Base-by-base conservation (phyloP, 768 basidiomycete genomes). In the Lactarius pseudohatsudake region DNA sequence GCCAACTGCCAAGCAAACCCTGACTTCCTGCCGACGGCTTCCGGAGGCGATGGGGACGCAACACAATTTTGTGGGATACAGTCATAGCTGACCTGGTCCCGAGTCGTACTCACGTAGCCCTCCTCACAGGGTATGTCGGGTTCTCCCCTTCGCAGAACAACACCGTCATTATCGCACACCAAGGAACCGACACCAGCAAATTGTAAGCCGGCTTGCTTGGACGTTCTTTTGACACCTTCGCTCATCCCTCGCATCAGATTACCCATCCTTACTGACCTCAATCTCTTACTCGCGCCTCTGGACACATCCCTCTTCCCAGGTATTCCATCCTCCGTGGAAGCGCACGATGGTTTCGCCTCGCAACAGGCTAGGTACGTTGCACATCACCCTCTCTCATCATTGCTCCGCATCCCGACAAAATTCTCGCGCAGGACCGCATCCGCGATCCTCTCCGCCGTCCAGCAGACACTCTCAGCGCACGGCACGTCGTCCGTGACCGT, bases 111-210 rank as follows among this genome's bases (percentile, higher is more conserved):
- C 26, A 45, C 32, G 20, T 13, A 38, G 11, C 38, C 16, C 22
- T 16, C 18, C 41, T 7, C 32, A 26, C 47, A 85, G 84, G 82
- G 84, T 84, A 75, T 63, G 84, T 85, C 34, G 85, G 84, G n/a
- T 85, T 77, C 65, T 81, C 81, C 63, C 79, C 82, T 0, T 72
- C 67, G 0, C 71, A 80, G 30, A 58, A 72, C n/a, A 59, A 72
- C n/a, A 74, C 70, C 0, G 75, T 78, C 55, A 73, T 79, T 40
- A 78, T 79, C 4, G 71, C 75, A 8, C 77, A 80, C 69, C 77
- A 79, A 62, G 79, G 79, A 11, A 80, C 79, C 5, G 69, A 80
- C 43, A 69, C 76, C 18, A 54, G 20, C 8, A 22, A 76, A 59
- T 43, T 79, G 78, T 78, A 40, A 61, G 75, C 59, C 0, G 8